Evolutionary conservation across 805 yeast genomes (phyloP).

Genomic region (Myxozyma sirexii): DNA sequence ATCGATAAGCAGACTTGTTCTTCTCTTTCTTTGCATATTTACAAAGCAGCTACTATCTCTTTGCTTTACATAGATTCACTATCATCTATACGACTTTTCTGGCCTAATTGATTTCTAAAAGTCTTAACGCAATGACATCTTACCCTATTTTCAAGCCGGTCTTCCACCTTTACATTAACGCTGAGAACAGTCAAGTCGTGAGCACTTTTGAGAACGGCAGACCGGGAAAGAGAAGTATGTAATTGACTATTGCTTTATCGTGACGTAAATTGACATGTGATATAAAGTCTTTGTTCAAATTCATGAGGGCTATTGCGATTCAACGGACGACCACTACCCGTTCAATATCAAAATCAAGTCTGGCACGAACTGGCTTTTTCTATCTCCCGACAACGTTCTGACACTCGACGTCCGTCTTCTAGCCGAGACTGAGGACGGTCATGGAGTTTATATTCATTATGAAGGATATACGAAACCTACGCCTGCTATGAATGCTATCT

Average conservation of each 20-base stretch:
- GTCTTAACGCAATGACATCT: conserved; percentile 13
- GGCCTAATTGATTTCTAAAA: no score
- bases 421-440: conserved; percentile 29
- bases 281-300: conserved; percentile 30
- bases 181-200: conserved; percentile 30
- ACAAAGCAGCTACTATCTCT: no score
- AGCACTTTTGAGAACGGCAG: conserved; percentile 27
- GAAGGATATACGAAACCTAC: conserved; percentile 30
- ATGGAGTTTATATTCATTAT: conserved; percentile 29
- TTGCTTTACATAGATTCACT: background rate
- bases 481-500: conserved; percentile 27
- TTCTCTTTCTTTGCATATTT: no score
- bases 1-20: no score
- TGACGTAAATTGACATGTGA: background rate
- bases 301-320: conserved; percentile 31
- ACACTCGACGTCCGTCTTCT: conserved; percentile 32
- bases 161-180: conserved; percentile 30
- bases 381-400: conserved; percentile 19
- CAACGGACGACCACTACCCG: conserved; percentile 29
- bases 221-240: conserved; percentile 24
- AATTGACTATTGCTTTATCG: no score
- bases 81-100: background rate
- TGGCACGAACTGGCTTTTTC: conserved; percentile 32
- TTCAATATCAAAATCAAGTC: conserved; percentile 28
- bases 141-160: conserved; percentile 33